These are phyloP conservation scores for Aspergillus sp. DNA, from an alignment of 2,329 filamentous ascomycete genomes.

Conservation along the genomic window DNA sequence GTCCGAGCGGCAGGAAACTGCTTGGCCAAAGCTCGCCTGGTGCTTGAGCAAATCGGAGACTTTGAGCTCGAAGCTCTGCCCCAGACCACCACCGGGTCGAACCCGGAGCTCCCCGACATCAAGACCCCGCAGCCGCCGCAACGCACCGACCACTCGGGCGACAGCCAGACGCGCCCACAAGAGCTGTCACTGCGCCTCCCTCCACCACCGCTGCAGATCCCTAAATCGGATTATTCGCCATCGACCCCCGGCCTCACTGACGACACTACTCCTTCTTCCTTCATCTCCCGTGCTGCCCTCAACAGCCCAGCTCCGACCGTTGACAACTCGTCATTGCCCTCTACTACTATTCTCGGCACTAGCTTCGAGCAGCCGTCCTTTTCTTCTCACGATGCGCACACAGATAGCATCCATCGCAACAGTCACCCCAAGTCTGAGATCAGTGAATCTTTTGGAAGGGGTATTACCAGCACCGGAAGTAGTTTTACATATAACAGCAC, in stretches of 20 bases:
- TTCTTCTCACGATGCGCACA: conserved; percentile 21
- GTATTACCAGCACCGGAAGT: conserved; percentile 71
- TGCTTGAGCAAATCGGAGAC: conserved; percentile 85
- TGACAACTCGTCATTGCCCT: conserved; percentile 23
- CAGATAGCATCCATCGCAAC: conserved; percentile 31
- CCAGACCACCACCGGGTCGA: not conserved
- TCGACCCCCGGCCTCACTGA: conserved; percentile 34
- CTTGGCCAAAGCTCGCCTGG: conserved; percentile 75
- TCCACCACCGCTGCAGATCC: conserved; percentile 43
- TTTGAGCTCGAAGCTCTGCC: conserved; percentile 67
- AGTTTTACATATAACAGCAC: conserved; percentile 72
- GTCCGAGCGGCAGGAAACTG: conserved; percentile 89
- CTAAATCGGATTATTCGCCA: conserved; percentile 27
- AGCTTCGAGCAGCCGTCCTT: conserved; percentile 23
- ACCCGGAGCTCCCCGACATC: conserved; percentile 9
- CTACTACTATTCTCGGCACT: conserved; percentile 20
- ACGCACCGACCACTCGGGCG: conserved; percentile 9
- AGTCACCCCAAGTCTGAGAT: conserved; percentile 27
- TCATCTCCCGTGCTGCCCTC: conserved; percentile 37
- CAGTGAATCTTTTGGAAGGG: conserved; percentile 51
- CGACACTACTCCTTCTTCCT: conserved; percentile 36
- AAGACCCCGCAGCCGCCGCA: conserved; percentile 17
- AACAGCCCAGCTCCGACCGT: conserved; percentile 23
- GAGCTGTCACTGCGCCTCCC: conserved; percentile 37
- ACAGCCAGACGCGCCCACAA: conserved; percentile 12